phyloP scores from a whole-genome alignment of 371 early-diverging fungal species.

The Rhizopus arrhizus region DNA sequence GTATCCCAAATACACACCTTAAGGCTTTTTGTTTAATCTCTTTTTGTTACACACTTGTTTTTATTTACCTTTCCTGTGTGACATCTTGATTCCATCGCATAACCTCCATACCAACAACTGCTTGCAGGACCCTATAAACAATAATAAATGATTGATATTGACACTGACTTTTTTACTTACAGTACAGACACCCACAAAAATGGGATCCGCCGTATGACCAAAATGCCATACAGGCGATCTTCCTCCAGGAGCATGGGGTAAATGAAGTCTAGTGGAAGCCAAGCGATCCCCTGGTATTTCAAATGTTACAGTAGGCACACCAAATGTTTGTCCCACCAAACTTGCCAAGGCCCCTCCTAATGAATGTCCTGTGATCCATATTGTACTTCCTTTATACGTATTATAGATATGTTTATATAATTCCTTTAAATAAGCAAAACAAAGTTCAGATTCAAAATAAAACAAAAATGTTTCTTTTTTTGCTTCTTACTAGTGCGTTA shows the following conservation, averaged over 20 bases:
- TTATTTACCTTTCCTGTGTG: constrained; percentile 49
- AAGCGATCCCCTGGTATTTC: constrained; percentile 87
- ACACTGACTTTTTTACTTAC: constrained; percentile 58
- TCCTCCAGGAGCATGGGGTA: constrained; percentile 59
- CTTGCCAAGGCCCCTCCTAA: constrained; percentile 87
- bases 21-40: background rate
- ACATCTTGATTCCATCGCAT: constrained; percentile 83
- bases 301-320: constrained; percentile 84
- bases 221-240: constrained; percentile 86
- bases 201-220: constrained; percentile 92
- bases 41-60: constrained; percentile 5
- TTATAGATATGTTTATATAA: constrained; percentile 53
- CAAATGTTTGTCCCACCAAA: constrained; percentile 83
- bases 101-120: constrained; percentile 87
- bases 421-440: constrained; percentile 14
- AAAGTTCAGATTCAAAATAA: background rate
- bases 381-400: constrained; percentile 69
- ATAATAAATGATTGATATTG: constrained; percentile 36
- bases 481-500: constrained; percentile 65
- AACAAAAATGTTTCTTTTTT: background rate
- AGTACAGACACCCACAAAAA: constrained; percentile 88
- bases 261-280: constrained; percentile 79
- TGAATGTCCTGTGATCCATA: constrained; percentile 94
- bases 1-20: constrained; percentile 73
- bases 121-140: constrained; percentile 62